Conservation (phyloP, 768 basidiomycete species). For the Glaciozyma martinii region DNA sequence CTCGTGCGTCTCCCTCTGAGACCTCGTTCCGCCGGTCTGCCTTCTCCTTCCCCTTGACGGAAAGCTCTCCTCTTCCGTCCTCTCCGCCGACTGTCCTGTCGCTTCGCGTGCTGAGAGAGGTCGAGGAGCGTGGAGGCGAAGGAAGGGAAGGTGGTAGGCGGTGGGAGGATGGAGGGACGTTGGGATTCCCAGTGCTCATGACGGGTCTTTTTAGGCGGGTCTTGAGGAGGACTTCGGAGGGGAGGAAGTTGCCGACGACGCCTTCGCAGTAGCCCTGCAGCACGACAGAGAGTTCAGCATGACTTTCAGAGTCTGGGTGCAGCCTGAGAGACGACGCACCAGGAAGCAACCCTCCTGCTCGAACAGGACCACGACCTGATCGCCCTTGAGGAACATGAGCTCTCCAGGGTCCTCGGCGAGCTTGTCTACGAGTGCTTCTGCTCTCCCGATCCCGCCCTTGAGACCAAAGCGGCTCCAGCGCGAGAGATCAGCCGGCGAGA, state of each 20-base stretch:
- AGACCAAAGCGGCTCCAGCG: conserved; percentile 76
- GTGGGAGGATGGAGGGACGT: neutral
- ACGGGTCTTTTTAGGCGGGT: conserved; percentile 68
- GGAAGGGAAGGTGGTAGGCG: neutral
- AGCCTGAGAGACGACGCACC: neutral
- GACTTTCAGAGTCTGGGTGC: conserved; percentile 39
- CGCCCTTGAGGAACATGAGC: conserved; percentile 79
- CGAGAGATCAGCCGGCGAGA: conserved; percentile 51
- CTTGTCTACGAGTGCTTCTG: conserved; percentile 63
- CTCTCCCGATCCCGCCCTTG: conserved; percentile 76
- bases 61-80: neutral
- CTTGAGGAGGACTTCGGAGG: conserved; percentile 56
- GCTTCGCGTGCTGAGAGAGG: neutral
- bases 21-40: neutral
- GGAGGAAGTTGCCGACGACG: conserved; percentile 67
- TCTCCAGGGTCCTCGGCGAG: conserved; percentile 61
- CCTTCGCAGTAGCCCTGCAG: conserved; percentile 75
- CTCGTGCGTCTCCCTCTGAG: too few relatives aligned
- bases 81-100: neutral
- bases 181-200: conserved; percentile 44
- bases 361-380: conserved; percentile 69
- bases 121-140: neutral
- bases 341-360: conserved; percentile 47
- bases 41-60: neutral
- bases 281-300: conserved; percentile 46